Evolutionary conservation across 192 early-diverging fungal genomes (phyloP).

Genomic region (Gaertneriomyces sp.): DNA sequence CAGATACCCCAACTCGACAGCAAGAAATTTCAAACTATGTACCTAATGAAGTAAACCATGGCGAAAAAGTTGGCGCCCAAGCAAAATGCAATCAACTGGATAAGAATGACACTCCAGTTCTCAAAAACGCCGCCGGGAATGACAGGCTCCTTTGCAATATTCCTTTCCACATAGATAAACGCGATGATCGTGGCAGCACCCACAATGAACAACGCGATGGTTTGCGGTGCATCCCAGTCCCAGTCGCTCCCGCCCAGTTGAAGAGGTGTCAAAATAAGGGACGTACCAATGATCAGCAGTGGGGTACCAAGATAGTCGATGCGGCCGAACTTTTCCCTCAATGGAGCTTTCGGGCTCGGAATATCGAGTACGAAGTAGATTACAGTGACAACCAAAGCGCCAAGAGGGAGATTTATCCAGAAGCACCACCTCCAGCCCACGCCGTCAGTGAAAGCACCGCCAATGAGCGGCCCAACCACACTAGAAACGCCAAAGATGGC

Average conservation of each 20-base stretch:
- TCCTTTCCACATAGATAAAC: constrained; percentile 64
- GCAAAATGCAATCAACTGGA: constrained; percentile 35
- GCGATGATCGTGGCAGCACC: constrained; percentile 41
- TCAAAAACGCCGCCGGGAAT: constrained; percentile 63
- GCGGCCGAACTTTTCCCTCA: constrained; percentile 55
- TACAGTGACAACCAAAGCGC: constrained; percentile 57
- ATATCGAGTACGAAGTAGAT: constrained; percentile 58
- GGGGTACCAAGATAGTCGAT: constrained; percentile 67
- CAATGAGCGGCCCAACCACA: constrained; percentile 77
- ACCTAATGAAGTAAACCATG: constrained; percentile 67
- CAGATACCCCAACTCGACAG: neutral
- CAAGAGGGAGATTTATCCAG: constrained; percentile 83
- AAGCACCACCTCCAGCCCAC: constrained; percentile 58
- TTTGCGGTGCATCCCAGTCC: constrained; percentile 56
- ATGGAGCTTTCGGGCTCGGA: constrained; percentile 49
- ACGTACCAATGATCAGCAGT: constrained; percentile 52
- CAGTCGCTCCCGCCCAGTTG: constrained; percentile 70
- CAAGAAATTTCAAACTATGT: constrained; percentile 19
- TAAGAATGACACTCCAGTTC: constrained; percentile 40
- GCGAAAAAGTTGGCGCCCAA: constrained; percentile 44
- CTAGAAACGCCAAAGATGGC: constrained; percentile 75
- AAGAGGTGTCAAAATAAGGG: constrained; percentile 64
- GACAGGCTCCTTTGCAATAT: constrained; percentile 64
- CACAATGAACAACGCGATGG: constrained; percentile 57
- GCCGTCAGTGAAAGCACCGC: constrained; percentile 77